Evolutionary conservation across 2,329 filamentous ascomycete species (phyloP).

Genomic region (Calonectria montana): DNA sequence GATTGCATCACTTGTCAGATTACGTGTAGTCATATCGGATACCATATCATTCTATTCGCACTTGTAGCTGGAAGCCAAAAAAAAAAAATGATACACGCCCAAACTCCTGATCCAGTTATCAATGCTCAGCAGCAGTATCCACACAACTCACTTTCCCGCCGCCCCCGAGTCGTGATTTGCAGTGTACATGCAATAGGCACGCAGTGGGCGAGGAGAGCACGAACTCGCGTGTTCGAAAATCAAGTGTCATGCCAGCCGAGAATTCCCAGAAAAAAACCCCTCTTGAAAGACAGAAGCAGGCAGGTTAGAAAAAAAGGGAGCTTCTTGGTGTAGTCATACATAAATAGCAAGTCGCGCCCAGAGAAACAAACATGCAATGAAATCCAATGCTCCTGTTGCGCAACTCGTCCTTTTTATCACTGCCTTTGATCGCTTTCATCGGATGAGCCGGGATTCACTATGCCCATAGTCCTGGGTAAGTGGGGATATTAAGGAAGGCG

Average conservation of each 20-base stretch:
- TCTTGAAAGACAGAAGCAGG: slow-evolving; percentile 24
- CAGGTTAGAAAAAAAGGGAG: slow-evolving; percentile 4
- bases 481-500: slow-evolving; percentile 8
- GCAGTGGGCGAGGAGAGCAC: slow-evolving; percentile 8
- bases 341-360: slow-evolving; percentile 26
- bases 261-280: slow-evolving; percentile 18
- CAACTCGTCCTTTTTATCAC: neutral
- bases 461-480: slow-evolving; percentile 11
- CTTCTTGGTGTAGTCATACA: slow-evolving; percentile 33
- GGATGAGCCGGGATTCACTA: neutral
- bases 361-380: slow-evolving; percentile 23
- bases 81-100: slow-evolving; percentile 27
- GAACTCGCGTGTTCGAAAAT: slow-evolving; percentile 4
- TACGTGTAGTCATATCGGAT: neutral
- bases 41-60: slow-evolving; percentile 39
- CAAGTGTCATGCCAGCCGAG: slow-evolving; percentile 4
- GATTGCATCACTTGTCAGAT: neutral
- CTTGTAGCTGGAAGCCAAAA: slow-evolving; percentile 23
- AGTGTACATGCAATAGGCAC: slow-evolving; percentile 13
- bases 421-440: neutral
- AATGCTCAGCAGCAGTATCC: slow-evolving; percentile 30
- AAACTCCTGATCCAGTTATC: slow-evolving; percentile 40
- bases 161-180: slow-evolving; percentile 11
- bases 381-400: slow-evolving; percentile 12
- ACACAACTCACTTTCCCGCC: slow-evolving; percentile 26